Conservation (phyloP, 306 rosid genomes). For the Trifolium repens region DNA sequence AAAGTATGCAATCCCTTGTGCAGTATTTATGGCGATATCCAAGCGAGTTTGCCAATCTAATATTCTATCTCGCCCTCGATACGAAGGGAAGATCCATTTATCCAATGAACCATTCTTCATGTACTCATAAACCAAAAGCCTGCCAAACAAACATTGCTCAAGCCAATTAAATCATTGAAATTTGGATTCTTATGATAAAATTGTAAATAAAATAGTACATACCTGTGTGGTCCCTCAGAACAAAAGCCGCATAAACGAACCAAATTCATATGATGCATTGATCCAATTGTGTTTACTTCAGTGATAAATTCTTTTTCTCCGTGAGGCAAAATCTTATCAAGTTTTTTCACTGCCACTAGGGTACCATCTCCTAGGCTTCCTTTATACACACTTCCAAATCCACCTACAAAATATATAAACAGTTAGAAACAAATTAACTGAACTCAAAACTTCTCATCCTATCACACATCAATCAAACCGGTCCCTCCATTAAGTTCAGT, state of each 20-base stretch:
- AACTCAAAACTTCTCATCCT: background rate
- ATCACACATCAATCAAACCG: background rate
- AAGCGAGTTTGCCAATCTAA: slow-evolving; percentile 82
- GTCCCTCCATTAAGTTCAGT: background rate
- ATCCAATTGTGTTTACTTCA: slow-evolving; percentile 94
- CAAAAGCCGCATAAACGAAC: slow-evolving; percentile 91
- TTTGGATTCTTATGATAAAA: background rate
- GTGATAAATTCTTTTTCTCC: slow-evolving; percentile 93
- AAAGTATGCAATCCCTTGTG: slow-evolving; percentile 94
- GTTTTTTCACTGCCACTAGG: slow-evolving; percentile 85
- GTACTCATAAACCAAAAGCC: slow-evolving; percentile 91
- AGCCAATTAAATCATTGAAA: slow-evolving; percentile 22
- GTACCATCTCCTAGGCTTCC: slow-evolving; percentile 94
- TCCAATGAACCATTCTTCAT: slow-evolving; percentile 95
- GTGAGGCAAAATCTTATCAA: slow-evolving; percentile 89
- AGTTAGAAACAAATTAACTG: slow-evolving; percentile 34
- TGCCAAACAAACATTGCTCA: slow-evolving; percentile 45
- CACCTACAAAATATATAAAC: slow-evolving; percentile 64
- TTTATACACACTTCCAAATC: slow-evolving; percentile 93
- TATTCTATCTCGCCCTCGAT: slow-evolving; percentile 52
- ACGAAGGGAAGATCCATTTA: slow-evolving; percentile 84
- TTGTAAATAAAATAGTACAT: slow-evolving; percentile 31
- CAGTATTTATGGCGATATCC: slow-evolving; percentile 68
- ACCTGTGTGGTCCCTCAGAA: slow-evolving; percentile 83
- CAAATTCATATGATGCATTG: slow-evolving; percentile 98